Evolutionary conservation across 2,329 filamentous ascomycete genomes (phyloP).

Genomic region (Ascochyta viciae-villosae): DNA sequence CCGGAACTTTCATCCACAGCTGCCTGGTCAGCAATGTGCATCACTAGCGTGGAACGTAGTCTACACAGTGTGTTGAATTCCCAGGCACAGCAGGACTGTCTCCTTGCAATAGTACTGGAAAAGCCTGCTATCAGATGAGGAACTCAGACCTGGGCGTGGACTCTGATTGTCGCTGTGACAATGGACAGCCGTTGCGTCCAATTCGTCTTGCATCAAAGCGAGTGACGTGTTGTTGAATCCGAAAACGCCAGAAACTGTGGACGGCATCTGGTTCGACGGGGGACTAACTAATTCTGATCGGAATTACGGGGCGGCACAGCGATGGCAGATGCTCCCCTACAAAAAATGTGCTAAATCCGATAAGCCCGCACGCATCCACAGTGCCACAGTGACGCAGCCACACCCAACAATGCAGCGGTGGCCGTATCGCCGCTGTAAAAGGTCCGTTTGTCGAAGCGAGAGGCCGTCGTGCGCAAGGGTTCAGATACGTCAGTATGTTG

Average conservation of each 20-base stretch:
- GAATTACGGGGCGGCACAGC: too few species aligned
- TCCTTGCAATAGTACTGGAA: too few species aligned
- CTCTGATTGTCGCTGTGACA: too few species aligned
- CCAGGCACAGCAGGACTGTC: too few species aligned
- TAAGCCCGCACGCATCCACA: background rate
- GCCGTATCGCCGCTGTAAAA: background rate
- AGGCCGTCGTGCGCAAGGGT: background rate
- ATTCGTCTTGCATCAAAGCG: too few species aligned
- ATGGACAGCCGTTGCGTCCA: too few species aligned
- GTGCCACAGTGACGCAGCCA: too few species aligned
- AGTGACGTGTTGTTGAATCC: conserved; percentile 1
- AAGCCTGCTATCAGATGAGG: too few species aligned
- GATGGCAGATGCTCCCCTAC: too few species aligned
- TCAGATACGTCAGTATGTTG: background rate
- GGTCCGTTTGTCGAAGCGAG: background rate
- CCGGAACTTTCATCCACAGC: background rate
- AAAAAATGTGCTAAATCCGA: background rate
- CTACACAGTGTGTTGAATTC: background rate
- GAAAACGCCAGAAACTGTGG: background rate
- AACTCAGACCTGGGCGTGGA: too few species aligned
- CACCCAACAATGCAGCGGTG: too few species aligned
- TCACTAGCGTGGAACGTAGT: background rate
- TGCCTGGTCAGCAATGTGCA: conserved; percentile 1
- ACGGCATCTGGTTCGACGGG: background rate
- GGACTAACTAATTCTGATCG: too few species aligned